Evolutionary conservation across 148 eudicot species (phyloP), one percentile per base, ranked within the genome.

Genomic region (Vaccinium vitisidaea): DNA sequence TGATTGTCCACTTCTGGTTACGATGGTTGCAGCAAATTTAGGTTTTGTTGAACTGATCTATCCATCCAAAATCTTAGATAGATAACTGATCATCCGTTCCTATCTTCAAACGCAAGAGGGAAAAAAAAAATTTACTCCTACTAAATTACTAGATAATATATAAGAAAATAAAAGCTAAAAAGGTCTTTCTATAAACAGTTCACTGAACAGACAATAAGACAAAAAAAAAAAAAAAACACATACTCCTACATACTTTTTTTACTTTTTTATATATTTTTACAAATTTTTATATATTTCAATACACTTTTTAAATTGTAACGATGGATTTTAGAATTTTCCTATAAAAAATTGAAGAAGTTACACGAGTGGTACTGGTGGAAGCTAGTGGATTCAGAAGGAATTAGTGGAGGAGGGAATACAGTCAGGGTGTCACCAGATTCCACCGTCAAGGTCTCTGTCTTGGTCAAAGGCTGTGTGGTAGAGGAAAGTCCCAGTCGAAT

Each of bases 21-120:
- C 18, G 81, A 75, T 86, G 65, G 84, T 53, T 79, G 82, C 74
- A 83, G 89, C 86, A 84, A 85, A 61, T 84, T n/a, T 65, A 9
- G 54, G 80, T 36, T 46, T 65, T 59, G 73, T 59, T 80, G 83
- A 80, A 39, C 84, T 86, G 77, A 63, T 65, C 82, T 46, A 82
- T 76, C 70, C 67, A 65, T 77, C 32, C 25, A 59, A 46, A 76
- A 12, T 55, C 70, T 21, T 63, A 5, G 13, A 32, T 2, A 56
- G 7, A 54, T 39, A 4, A 54, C 11, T 8, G 69, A n/a, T 63
- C n/a, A 8, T n/a, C 27, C 55, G 4, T 27, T 58, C 54, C 55
- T 39, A 36, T 36, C 70, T 55, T 36, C 6, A 48, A 77, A 74
- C 52, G 46, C 46, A 52, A 53, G 82, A 32, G 53, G 32, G 32